Evolutionary conservation across 768 basidiomycete species (phyloP).

Genomic region (Floccularia luteovirens): DNA sequence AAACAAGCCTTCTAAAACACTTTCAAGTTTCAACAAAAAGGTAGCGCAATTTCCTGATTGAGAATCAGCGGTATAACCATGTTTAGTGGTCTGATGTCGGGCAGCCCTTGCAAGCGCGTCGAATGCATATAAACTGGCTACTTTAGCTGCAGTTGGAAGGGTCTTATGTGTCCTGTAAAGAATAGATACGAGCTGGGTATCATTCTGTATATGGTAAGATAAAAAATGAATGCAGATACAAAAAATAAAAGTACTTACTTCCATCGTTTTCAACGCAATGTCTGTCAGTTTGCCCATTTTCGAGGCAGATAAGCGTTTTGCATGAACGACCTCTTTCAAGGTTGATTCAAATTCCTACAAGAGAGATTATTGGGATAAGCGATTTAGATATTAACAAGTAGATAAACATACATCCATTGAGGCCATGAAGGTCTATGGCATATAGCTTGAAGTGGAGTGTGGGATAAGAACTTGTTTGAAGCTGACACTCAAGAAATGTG

Average conservation of each 20-base stretch:
- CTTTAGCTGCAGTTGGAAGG: constrained; percentile 58
- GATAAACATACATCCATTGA: neutral
- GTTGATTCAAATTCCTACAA: constrained; percentile 72
- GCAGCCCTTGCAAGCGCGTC: constrained; percentile 90
- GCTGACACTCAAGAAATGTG: constrained; percentile 2
- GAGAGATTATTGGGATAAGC: no score
- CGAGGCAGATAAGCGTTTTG: constrained; percentile 80
- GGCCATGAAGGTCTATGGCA: constrained; percentile 1
- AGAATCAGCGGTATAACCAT: constrained; percentile 48
- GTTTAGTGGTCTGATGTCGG: constrained; percentile 58
- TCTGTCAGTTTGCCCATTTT: constrained; percentile 77
- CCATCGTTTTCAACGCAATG: constrained; percentile 68
- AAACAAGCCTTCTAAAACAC: constrained; percentile 83
- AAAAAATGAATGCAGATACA: neutral
- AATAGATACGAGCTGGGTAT: constrained; percentile 81
- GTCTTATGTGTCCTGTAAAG: constrained; percentile 88
- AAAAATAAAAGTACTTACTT: constrained; percentile 38
- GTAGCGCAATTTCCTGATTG: constrained; percentile 67
- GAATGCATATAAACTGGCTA: constrained; percentile 88
- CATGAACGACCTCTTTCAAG: constrained; percentile 75
- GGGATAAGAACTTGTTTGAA: neutral
- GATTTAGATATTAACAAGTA: neutral
- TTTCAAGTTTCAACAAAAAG: constrained; percentile 86
- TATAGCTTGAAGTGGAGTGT: neutral
- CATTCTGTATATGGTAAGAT: constrained; percentile 39